Conservation (phyloP, 73 alveolate genomes). For the Tetrahymena elliotti region DNA sequence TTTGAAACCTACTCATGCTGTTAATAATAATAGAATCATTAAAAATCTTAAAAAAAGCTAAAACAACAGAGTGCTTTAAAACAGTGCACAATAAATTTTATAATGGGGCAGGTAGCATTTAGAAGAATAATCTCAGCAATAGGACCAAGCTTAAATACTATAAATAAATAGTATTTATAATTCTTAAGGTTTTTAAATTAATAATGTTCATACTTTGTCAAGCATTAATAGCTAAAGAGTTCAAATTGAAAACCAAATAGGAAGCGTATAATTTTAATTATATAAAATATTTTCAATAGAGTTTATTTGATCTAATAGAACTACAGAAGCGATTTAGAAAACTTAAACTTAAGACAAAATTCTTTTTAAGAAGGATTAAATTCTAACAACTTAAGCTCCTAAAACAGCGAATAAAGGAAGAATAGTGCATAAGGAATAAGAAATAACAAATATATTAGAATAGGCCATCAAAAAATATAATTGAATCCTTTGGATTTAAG, state of each 20-base stretch:
- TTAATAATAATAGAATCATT: neutral
- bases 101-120: neutral
- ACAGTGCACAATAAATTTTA: neutral
- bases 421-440: neutral
- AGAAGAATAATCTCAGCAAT: neutral
- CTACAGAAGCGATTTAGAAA: neutral
- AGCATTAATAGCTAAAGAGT: neutral
- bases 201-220: neutral
- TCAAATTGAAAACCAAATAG: neutral
- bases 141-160: neutral
- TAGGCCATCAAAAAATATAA: neutral
- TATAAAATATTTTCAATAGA: neutral
- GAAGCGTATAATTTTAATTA: neutral
- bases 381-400: neutral
- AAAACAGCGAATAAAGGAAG: neutral
- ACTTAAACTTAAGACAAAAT: neutral
- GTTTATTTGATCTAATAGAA: neutral
- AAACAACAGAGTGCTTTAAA: neutral
- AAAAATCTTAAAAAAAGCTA: neutral
- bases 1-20: neutral
- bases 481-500: neutral
- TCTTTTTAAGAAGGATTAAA: neutral
- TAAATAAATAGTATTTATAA: neutral
- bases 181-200: neutral
- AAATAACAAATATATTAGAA: neutral